Conservation (phyloP, 148 eudicot species). For the Cornus controversa region DNA sequence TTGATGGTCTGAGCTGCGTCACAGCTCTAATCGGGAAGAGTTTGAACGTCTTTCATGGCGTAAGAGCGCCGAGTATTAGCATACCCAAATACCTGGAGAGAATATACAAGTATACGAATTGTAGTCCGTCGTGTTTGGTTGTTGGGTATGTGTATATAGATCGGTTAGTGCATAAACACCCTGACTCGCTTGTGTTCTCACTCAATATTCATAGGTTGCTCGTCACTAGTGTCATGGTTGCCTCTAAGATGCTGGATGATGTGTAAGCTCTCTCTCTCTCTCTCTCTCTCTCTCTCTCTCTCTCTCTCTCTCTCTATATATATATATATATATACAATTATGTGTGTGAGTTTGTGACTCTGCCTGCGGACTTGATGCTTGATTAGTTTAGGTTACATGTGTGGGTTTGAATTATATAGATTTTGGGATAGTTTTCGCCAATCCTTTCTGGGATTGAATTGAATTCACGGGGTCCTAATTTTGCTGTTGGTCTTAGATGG, state of each 20-base stretch:
- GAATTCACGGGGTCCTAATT: no score
- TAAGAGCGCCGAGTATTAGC: conserved; percentile 71
- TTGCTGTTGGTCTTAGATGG: no score
- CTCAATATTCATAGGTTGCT: conserved; percentile 86
- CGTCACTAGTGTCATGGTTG: conserved; percentile 77
- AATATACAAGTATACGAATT: conserved; percentile 76
- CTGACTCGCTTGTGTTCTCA: conserved; percentile 65
- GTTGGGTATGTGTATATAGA: conserved; percentile 88
- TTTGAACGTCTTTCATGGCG: conserved; percentile 75
- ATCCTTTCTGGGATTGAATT: not conserved
- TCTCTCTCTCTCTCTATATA: no score
- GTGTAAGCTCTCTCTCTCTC: conserved; percentile 48
- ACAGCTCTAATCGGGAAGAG: conserved; percentile 30
- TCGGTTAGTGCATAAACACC: conserved; percentile 68
- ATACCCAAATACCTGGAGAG: conserved; percentile 82
- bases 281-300: no score
- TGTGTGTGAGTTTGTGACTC: no score
- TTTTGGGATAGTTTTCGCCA: no score
- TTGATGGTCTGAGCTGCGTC: conserved; percentile 6
- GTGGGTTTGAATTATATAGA: no score
- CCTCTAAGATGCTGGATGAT: conserved; percentile 90
- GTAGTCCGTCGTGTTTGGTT: conserved; percentile 93
- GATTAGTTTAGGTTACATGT: no score
- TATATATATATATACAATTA: no score
- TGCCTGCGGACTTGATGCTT: not conserved